Percentiles rank a stretch among this genome's conserved stretches.
These are phyloP conservation scores for Kwoniella sp. DNA, from an alignment of 768 basidiomycete species.

Conservation along the genomic window DNA sequence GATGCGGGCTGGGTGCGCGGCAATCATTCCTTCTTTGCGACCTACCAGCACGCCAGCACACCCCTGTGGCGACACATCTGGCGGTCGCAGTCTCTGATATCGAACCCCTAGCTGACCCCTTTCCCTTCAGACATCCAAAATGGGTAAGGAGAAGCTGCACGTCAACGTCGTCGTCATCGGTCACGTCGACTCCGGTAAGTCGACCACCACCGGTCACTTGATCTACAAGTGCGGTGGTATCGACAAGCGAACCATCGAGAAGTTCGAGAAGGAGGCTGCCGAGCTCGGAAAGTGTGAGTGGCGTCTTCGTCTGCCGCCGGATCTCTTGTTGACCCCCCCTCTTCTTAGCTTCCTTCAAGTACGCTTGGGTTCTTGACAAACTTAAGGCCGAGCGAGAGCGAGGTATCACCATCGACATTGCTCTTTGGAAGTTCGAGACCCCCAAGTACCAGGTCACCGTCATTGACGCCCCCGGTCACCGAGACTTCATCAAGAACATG, in stretches of 20 bases:
- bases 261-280: slow-evolving; percentile 99
- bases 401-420: slow-evolving; percentile 99
- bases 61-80: too few relatives aligned
- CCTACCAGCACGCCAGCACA: too few relatives aligned
- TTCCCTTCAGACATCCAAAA: slow-evolving; percentile 26
- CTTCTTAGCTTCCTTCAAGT: slow-evolving; percentile 55
- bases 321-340: not conserved
- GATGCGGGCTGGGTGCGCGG: too few relatives aligned
- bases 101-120: not conserved
- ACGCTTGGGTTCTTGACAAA: slow-evolving; percentile 98
- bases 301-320: slow-evolving; percentile 54
- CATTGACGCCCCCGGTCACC: slow-evolving; percentile 93
- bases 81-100: not conserved
- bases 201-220: slow-evolving; percentile 99
- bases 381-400: slow-evolving; percentile 99
- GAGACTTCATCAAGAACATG: slow-evolving; percentile 99
- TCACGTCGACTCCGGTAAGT: slow-evolving; percentile 82
- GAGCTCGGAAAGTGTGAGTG: slow-evolving; percentile 99
- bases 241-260: slow-evolving; percentile 70
- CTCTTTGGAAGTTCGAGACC: slow-evolving; percentile 99
- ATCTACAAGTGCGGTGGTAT: slow-evolving; percentile 99
- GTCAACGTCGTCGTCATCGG: slow-evolving; percentile 68
- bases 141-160: slow-evolving; percentile 47
- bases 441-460: slow-evolving; percentile 86
- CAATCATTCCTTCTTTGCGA: too few relatives aligned